A percentile compares a stretch with the other conserved stretches of the same genome.
These are phyloP conservation scores for Effrenium voratum DNA, from an alignment of 73 alveolate species.

Conservation along the genomic window DNA sequence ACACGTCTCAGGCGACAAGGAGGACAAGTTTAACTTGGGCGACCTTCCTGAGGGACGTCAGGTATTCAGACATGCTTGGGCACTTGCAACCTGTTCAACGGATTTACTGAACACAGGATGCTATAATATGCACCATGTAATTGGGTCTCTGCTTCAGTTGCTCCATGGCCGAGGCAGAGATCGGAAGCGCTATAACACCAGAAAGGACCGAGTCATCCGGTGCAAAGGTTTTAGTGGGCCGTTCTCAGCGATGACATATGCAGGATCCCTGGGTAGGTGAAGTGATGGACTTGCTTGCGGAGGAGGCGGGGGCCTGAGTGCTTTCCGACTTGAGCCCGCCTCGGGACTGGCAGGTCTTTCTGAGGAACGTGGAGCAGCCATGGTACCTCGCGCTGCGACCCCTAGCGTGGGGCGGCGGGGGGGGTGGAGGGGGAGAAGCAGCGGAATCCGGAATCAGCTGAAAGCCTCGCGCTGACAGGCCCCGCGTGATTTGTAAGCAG, in stretches of 20 bases:
- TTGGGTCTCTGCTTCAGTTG: not conserved
- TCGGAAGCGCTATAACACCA: constrained; percentile 73
- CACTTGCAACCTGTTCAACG: not conserved
- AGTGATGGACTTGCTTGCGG: constrained; percentile 64
- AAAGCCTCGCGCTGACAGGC: not conserved
- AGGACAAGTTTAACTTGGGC: constrained; percentile 27
- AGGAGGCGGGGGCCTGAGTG: constrained; percentile 14
- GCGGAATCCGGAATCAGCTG: not conserved
- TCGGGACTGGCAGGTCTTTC: constrained; percentile 6
- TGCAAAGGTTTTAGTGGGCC: too few relatives aligned
- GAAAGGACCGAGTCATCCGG: constrained; percentile 29
- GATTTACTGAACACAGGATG: too few relatives aligned
- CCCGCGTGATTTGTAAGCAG: too few relatives aligned
- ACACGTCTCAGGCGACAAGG: constrained; percentile 23
- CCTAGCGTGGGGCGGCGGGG: not conserved
- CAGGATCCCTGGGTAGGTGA: constrained; percentile 77
- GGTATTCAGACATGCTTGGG: not conserved
- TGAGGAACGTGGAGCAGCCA: constrained; percentile 91
- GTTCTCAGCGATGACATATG: too few relatives aligned
- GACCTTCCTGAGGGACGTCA: constrained; percentile 61
- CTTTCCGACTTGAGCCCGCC: not conserved
- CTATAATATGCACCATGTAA: too few relatives aligned
- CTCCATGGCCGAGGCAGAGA: constrained; percentile 20
- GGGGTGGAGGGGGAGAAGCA: not conserved
- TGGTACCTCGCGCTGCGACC: constrained; percentile 48